Evolutionary conservation across 2,329 filamentous ascomycete genomes (phyloP).

Genomic region (Fusarium lateritium): DNA sequence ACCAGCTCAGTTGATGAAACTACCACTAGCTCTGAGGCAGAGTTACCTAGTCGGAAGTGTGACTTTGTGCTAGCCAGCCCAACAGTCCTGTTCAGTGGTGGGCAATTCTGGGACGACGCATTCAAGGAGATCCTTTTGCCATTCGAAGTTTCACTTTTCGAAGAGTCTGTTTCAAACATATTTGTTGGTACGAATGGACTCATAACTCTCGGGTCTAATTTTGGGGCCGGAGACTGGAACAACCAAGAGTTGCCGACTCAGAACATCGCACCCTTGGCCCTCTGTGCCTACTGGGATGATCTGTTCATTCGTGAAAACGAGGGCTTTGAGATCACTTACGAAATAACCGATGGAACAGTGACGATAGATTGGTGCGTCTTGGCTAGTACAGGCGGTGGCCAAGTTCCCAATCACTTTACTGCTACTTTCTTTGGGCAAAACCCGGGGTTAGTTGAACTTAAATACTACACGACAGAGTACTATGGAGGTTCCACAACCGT

Average conservation of each 20-base stretch:
- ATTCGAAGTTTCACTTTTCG: neutral
- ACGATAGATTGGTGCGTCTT: neutral
- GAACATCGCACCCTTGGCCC: rapidly evolving
- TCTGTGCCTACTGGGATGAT: neutral
- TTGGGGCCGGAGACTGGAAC: rapidly evolving
- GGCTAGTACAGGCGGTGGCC: neutral
- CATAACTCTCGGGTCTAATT: neutral
- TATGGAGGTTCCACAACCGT: neutral
- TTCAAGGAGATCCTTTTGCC: neutral
- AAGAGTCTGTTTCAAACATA: neutral
- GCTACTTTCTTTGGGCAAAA: neutral
- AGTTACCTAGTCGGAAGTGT: neutral
- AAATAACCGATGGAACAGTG: neutral
- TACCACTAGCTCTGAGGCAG: neutral
- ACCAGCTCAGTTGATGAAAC: neutral
- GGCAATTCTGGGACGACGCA: neutral
- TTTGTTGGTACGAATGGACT: neutral
- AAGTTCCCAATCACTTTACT: neutral
- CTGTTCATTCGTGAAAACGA: neutral
- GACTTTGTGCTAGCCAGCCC: neutral
- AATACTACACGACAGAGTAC: neutral
- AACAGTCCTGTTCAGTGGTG: neutral
- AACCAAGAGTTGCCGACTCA: neutral
- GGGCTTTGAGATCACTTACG: neutral
- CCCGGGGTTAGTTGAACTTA: neutral